These are phyloP conservation scores for Linaria vulgaris DNA, from an alignment of 257 asterid species.

Conservation along the genomic window DNA sequence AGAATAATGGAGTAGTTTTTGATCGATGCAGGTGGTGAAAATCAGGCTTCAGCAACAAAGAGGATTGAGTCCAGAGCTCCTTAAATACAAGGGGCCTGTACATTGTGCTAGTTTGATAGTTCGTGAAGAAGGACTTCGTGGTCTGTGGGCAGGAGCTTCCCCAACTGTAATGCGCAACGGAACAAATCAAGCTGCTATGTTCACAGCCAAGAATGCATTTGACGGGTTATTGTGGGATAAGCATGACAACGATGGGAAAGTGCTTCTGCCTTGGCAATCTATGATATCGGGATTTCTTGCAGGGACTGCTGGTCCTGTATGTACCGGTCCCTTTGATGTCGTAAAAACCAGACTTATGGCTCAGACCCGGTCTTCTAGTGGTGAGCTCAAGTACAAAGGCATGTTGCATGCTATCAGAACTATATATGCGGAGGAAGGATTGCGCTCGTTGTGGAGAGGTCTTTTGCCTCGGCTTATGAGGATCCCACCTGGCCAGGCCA, in stretches of 20 bases:
- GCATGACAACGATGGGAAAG: slow-evolving; percentile 82
- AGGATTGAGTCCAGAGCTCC: slow-evolving; percentile 71
- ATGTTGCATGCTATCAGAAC: slow-evolving; percentile 89
- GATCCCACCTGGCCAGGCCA: slow-evolving; percentile 99
- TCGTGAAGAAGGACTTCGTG: slow-evolving; percentile 83
- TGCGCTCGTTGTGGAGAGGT: slow-evolving; percentile 83
- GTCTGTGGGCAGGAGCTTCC: slow-evolving; percentile 95
- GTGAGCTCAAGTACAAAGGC: slow-evolving; percentile 73
- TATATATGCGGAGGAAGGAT: slow-evolving; percentile 80
- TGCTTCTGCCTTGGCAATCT: slow-evolving; percentile 88
- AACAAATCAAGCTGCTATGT: slow-evolving; percentile 98
- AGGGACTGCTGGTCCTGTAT: slow-evolving; percentile 88
- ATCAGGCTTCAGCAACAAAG: slow-evolving; percentile 93
- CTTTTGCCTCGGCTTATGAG: slow-evolving; percentile 92
- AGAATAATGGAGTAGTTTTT: neutral
- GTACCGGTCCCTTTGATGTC: too few species aligned
- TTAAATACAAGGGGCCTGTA: slow-evolving; percentile 82
- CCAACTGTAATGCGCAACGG: slow-evolving; percentile 99
- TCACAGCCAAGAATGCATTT: slow-evolving; percentile 86
- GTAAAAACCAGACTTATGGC: too few species aligned
- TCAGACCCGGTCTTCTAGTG: slow-evolving; percentile 69
- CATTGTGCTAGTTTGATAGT: slow-evolving; percentile 72
- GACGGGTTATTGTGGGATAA: slow-evolving; percentile 76
- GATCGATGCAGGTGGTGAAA: slow-evolving; percentile 74
- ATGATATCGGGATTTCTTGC: slow-evolving; percentile 97